Conservation (phyloP, 495 filamentous ascomycete species). For the Cladorrhinum samala region DNA sequence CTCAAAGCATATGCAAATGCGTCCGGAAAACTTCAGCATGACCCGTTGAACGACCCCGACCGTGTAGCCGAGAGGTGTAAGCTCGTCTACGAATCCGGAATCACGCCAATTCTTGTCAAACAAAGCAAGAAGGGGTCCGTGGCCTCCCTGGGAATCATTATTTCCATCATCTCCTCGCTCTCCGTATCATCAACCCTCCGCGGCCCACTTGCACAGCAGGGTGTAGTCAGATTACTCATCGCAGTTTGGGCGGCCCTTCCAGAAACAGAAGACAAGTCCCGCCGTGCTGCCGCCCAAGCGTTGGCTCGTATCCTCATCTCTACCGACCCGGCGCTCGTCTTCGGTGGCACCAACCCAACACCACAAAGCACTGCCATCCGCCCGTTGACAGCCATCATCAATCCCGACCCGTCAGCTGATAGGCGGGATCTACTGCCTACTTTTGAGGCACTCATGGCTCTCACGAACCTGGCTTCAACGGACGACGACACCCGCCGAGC, state of each 20-base stretch:
- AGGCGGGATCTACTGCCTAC: conserved; percentile 76
- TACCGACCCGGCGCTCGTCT: conserved; percentile 78
- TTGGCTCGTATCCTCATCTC: conserved; percentile 89
- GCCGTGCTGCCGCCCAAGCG: conserved; percentile 68
- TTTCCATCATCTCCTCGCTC: conserved; percentile 70
- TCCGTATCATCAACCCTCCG: conserved; percentile 65
- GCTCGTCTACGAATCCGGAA: conserved; percentile 64
- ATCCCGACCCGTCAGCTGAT: conserved; percentile 51
- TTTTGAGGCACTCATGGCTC: conserved; percentile 84
- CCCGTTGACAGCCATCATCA: conserved; percentile 67
- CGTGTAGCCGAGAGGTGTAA: conserved; percentile 72
- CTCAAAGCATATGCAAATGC: conserved; percentile 91
- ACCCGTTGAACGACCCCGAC: conserved; percentile 65
- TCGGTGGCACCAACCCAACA: conserved; percentile 66
- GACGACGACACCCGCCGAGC: conserved; percentile 60
- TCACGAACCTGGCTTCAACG: conserved; percentile 86
- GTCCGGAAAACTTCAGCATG: conserved; percentile 54
- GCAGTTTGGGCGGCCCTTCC: conserved; percentile 56
- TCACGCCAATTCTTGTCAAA: conserved; percentile 66
- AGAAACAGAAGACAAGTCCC: conserved; percentile 43
- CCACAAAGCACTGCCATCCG: conserved; percentile 71
- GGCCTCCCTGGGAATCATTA: conserved; percentile 58
- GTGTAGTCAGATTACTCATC: conserved; percentile 78
- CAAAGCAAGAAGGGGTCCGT: conserved; percentile 61
- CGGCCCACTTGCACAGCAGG: conserved; percentile 80